A percentile compares a stretch with the other conserved stretches of the same genome.
These are phyloP conservation scores for Groenewaldozyma sp. DNA, from an alignment of 1,139 yeast species.

Conservation along the genomic window DNA sequence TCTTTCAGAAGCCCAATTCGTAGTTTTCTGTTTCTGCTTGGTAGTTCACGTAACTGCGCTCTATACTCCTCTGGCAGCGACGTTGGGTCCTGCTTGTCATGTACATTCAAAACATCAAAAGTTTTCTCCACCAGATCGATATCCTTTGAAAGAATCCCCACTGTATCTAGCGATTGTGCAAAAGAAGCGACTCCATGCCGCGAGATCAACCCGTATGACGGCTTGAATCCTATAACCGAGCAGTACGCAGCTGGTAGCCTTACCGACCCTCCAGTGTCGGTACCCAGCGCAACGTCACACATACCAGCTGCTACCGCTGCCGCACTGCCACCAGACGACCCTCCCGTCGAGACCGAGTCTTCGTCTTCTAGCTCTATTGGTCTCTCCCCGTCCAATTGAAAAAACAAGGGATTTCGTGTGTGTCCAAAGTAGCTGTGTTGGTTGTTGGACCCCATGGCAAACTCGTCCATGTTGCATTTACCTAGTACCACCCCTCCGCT, in stretches of 20 bases:
- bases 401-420: slow-evolving; percentile 50
- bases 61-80: slow-evolving; percentile 36
- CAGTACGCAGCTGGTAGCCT: slow-evolving; percentile 87
- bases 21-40: slow-evolving; percentile 15
- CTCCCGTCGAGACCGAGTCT: slow-evolving; percentile 51
- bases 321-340: slow-evolving; percentile 95
- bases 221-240: slow-evolving; percentile 79
- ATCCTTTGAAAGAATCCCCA: slow-evolving; percentile 62
- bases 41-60: slow-evolving; percentile 13
- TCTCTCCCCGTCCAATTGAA: too few relatives aligned
- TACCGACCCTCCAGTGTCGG: slow-evolving; percentile 97
- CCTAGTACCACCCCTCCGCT: slow-evolving; percentile 56
- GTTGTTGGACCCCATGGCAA: slow-evolving; percentile 81
- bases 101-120: slow-evolving; percentile 45
- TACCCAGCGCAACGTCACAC: slow-evolving; percentile 68
- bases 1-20: slow-evolving; percentile 68
- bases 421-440: slow-evolving; percentile 47
- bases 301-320: slow-evolving; percentile 72
- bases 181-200: slow-evolving; percentile 89
- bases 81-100: slow-evolving; percentile 78
- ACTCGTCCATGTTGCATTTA: slow-evolving; percentile 91
- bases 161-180: slow-evolving; percentile 92
- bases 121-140: slow-evolving; percentile 39
- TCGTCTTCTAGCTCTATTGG: slow-evolving; percentile 16
- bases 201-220: slow-evolving; percentile 83